Percentiles rank a stretch among this genome's conserved stretches.
phyloP scores from a whole-genome alignment of 1,139 yeast species.

The Cylindricascospora bacillispora region DNA sequence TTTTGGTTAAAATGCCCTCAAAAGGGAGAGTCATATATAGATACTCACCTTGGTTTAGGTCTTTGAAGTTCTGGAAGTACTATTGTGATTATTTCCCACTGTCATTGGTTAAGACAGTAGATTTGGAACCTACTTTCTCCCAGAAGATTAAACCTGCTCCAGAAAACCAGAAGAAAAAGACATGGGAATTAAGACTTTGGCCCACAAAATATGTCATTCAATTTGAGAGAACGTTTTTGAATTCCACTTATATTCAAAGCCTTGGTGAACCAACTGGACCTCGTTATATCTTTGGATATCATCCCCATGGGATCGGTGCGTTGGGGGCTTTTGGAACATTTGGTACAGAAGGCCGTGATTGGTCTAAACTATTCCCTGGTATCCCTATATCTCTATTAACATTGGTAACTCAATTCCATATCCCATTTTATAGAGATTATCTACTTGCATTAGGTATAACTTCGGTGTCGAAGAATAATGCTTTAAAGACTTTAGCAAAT shows the following conservation, averaged over 20 bases:
- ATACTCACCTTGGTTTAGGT: conserved; percentile 45
- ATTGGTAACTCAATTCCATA: conserved; percentile 64
- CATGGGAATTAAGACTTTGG: conserved; percentile 10
- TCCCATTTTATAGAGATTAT: conserved; percentile 88
- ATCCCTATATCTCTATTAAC: conserved; percentile 69
- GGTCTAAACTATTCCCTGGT: conserved; percentile 67
- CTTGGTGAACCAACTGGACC: conserved; percentile 43
- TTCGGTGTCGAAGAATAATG: conserved; percentile 69
- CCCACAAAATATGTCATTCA: conserved; percentile 6
- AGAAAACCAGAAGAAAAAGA: conserved; percentile 5
- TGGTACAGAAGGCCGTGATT: conserved; percentile 68
- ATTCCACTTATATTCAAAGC: not conserved
- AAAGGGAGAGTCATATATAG: conserved; percentile 58
- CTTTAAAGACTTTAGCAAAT: conserved; percentile 52
- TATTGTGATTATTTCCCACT: conserved; percentile 77
- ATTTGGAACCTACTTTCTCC: conserved; percentile 59
- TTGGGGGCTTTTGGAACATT: conserved; percentile 84
- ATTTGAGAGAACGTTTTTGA: conserved; percentile 2
- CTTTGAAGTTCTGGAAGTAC: conserved; percentile 53
- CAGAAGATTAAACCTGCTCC: not conserved
- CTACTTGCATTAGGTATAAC: conserved; percentile 71
- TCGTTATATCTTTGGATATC: conserved; percentile 81
- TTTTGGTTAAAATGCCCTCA: conserved; percentile 50
- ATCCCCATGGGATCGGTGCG: conserved; percentile 94
- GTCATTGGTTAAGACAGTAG: conserved; percentile 53